Evolutionary conservation across 169 alveolate species (phyloP), one percentile per base, ranked within the genome.

Genomic region (Ichthyophthirius multifiliis): DNA sequence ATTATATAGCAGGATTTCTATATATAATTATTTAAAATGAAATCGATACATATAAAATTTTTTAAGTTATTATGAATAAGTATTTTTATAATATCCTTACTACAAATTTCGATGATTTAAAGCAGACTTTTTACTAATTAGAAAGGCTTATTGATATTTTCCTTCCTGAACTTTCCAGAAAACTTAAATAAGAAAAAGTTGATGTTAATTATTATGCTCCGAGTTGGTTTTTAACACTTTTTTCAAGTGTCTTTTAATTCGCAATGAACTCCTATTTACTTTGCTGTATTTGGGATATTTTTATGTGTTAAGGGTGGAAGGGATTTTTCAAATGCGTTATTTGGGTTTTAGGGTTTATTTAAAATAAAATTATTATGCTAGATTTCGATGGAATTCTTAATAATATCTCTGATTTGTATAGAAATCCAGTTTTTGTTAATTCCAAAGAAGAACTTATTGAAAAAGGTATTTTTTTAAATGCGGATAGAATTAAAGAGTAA

Each of bases 221-320:
- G 23, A 55, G 76, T 10, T 76, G 83, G 83, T 55, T 76, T 18
- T 55, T 76, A 27, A 76, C 83, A 6, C 5, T 76, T 12, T 76
- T 39, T 30, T 55, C 76, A 4, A 47, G 62, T 35, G 74, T 62
- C 7, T 76, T 47, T 62, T 43, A 76, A 62, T 55, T 55, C 18
- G 23, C 43, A 23, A n/a, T 27, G 18, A 62, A 48, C 23, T 55
- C 76, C 15, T 47, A 71, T 41, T 10, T 76, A n/a, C 32, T 76
- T 31, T 55, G 41, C 31, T n/a, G 48, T 0, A 35, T 76, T 15
- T 76, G 83, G 83, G 83, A 76, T 12, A 16, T 55, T 18, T 76
- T 76, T 62, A 55, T 76, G 62, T 62, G 45, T 39, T 75, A 76
- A 62, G 83, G 67, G 12, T 76, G 75, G 75, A 76, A 76, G 43